Conservation (phyloP, 495 filamentous ascomycete species). For the Evansstolkia leycettana region DNA sequence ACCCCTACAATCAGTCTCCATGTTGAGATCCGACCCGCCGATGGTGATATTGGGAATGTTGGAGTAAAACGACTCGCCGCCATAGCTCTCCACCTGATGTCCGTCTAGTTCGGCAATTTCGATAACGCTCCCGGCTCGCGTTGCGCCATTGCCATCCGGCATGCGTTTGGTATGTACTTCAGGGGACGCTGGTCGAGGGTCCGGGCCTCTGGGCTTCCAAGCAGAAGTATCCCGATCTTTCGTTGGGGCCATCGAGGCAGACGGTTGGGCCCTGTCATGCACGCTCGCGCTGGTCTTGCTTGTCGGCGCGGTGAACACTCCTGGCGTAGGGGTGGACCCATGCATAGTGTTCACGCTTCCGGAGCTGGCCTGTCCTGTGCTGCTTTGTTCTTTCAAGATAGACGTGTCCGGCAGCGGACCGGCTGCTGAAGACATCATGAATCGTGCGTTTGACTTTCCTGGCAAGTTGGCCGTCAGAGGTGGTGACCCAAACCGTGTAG, state of each 20-base stretch:
- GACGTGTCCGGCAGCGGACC: constrained; percentile 5
- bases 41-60: constrained; percentile 11
- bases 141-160: too few species aligned
- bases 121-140: constrained; percentile 3
- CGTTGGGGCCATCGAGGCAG: too few species aligned
- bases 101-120: constrained; percentile 33
- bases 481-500: constrained; percentile 21
- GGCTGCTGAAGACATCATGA: constrained; percentile 11
- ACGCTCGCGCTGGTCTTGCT: too few species aligned
- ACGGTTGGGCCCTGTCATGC: too few species aligned
- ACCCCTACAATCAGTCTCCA: constrained; percentile 7
- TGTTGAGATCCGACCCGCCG: constrained; percentile 5
- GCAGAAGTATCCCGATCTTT: too few species aligned
- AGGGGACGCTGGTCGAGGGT: not conserved
- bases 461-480: constrained; percentile 14
- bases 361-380: constrained; percentile 3
- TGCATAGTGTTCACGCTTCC: constrained; percentile 18
- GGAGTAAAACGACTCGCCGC: constrained; percentile 8
- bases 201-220: not conserved
- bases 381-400: constrained; percentile 2
- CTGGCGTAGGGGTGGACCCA: constrained; percentile 33
- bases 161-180: too few species aligned
- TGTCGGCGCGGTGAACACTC: constrained; percentile 12
- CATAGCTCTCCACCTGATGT: constrained; percentile 17
- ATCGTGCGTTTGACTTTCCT: constrained; percentile 14